A percentile compares a stretch with the other conserved stretches of the same genome.
These are phyloP conservation scores for Amanita pseudoporphyria DNA, from an alignment of 768 basidiomycete genomes.

Conservation along the genomic window DNA sequence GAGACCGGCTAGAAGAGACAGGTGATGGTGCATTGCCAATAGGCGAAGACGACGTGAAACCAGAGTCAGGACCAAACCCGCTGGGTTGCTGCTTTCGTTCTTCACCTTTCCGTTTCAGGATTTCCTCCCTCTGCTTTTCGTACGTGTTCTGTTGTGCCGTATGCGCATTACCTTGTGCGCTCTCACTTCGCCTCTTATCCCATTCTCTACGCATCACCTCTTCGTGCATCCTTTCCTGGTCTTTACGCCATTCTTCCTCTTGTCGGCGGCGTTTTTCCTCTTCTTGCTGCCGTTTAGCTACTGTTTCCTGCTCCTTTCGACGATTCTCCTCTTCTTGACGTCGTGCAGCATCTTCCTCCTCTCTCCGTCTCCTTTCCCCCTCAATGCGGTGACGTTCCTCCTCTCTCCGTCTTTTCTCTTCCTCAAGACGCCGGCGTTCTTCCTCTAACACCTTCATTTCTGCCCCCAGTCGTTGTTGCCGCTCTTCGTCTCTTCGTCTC, in stretches of 20 bases:
- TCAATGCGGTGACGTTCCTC: conserved; percentile 13
- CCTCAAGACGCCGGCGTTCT: conserved; percentile 3
- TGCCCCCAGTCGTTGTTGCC: conserved; percentile 9
- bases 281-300: conserved; percentile 16
- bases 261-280: conserved; percentile 15
- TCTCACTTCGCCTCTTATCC: conserved; percentile 18
- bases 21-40: conserved; percentile 22
- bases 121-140: conserved; percentile 28
- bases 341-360: conserved; percentile 13
- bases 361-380: conserved; percentile 9
- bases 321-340: conserved; percentile 13
- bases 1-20: conserved; percentile 16
- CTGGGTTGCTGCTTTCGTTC: conserved; percentile 37
- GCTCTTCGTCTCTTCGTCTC: conserved; percentile 6
- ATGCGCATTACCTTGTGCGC: conserved; percentile 10
- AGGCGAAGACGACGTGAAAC: conserved; percentile 11
- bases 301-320: conserved; percentile 12
- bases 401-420: conserved; percentile 12
- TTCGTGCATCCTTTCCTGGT: conserved; percentile 14
- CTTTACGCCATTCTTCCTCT: conserved; percentile 16
- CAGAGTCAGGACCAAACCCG: conserved; percentile 22
- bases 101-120: conserved; percentile 32
- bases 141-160: conserved; percentile 19
- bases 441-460: conserved; percentile 10
- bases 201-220: conserved; percentile 18